Evolutionary conservation across 768 basidiomycete species (phyloP).

Genomic region (Tubosaeta sp.): DNA sequence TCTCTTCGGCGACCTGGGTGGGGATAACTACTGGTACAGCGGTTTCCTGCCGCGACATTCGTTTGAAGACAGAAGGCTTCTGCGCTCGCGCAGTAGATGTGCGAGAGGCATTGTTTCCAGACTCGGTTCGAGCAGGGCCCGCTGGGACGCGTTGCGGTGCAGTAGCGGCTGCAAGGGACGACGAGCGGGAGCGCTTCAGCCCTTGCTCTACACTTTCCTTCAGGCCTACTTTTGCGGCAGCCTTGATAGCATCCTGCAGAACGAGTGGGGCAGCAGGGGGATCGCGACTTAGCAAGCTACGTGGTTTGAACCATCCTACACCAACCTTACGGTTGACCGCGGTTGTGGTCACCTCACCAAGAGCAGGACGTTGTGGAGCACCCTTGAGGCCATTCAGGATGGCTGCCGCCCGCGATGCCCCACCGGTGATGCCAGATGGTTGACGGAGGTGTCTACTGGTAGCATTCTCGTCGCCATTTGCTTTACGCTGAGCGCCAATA

Average conservation of each 20-base stretch:
- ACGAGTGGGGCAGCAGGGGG: neutral
- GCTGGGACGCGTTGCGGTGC: constrained; percentile 66
- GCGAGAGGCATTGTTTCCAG: constrained; percentile 40
- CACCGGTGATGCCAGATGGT: constrained; percentile 45
- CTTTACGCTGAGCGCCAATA: constrained; percentile 57
- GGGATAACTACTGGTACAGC: constrained; percentile 40
- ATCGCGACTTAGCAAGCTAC: constrained; percentile 1
- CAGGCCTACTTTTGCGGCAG: constrained; percentile 48
- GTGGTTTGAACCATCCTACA: constrained; percentile 2
- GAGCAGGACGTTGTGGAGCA: constrained; percentile 60
- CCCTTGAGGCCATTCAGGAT: constrained; percentile 46
- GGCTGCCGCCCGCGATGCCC: constrained; percentile 47
- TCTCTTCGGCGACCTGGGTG: constrained; percentile 39
- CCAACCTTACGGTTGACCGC: constrained; percentile 76
- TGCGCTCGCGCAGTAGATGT: constrained; percentile 18
- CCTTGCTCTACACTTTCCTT: constrained; percentile 57
- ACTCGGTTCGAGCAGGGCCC: constrained; percentile 51
- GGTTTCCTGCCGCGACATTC: constrained; percentile 39
- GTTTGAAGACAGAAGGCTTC: constrained; percentile 36
- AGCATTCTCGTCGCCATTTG: constrained; percentile 77
- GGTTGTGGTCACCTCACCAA: constrained; percentile 77
- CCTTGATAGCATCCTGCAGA: constrained; percentile 39
- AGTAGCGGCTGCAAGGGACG: constrained; percentile 61
- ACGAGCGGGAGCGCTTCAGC: constrained; percentile 55
- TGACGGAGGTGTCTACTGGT: constrained; percentile 64